phyloP scores from a whole-genome alignment of 1,284 basidiomycete species.

The Irpex sp. region DNA sequence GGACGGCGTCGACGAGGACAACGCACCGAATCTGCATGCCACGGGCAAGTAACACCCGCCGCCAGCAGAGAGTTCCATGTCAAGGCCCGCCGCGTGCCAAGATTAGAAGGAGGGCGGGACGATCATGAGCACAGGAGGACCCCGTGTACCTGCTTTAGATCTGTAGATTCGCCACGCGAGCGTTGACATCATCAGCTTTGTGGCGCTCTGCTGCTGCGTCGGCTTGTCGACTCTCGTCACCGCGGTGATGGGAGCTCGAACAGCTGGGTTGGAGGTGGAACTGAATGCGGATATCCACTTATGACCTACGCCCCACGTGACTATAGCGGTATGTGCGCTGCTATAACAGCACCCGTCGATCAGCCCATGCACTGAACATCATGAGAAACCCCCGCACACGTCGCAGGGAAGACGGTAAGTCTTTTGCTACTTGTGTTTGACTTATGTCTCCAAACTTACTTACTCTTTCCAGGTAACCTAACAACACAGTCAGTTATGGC shows the following conservation, averaged over 20 bases:
- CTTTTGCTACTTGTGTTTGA: background rate
- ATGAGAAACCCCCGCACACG: background rate
- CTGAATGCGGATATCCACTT: background rate
- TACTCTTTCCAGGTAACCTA: background rate
- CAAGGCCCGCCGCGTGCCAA: constrained; percentile 4
- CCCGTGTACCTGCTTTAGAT: background rate
- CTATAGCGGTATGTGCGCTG: background rate
- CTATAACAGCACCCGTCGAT: background rate
- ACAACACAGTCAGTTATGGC: constrained; percentile 17
- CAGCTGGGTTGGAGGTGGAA: background rate
- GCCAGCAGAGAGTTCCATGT: constrained; percentile 10
- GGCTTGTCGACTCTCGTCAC: background rate
- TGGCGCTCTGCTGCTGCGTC: background rate
- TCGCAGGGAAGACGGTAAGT: background rate
- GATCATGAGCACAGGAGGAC: background rate
- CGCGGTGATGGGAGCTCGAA: background rate
- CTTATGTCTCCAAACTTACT: background rate
- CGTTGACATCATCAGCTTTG: background rate
- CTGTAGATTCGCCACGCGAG: background rate
- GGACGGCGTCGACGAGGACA: constrained; percentile 9
- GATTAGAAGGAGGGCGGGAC: background rate
- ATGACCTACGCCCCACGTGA: background rate
- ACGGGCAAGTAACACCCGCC: constrained; percentile 27
- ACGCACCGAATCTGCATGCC: constrained; percentile 52
- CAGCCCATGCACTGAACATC: background rate